Evolutionary conservation across 768 basidiomycete species (phyloP).

Genomic region (Amylocystis lapponica): DNA sequence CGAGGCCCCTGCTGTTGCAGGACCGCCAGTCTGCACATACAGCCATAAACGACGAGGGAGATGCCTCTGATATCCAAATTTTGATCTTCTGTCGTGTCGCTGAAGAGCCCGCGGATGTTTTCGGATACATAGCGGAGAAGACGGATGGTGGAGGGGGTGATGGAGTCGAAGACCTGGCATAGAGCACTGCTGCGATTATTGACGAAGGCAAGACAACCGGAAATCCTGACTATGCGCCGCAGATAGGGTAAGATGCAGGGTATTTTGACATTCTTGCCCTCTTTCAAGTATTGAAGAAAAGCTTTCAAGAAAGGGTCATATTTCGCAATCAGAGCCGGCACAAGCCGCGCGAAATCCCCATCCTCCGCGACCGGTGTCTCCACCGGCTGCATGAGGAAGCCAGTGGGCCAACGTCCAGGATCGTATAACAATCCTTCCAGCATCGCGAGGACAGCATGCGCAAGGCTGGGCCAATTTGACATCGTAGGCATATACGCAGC

Average conservation of each 20-base stretch:
- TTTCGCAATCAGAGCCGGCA: not conserved
- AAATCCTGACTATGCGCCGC: not conserved
- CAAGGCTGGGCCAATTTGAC: not conserved
- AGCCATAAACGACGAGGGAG: too few relatives aligned
- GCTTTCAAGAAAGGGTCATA: not conserved
- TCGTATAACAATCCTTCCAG: not conserved
- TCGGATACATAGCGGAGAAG: not conserved
- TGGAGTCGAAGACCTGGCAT: not conserved
- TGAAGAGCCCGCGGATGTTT: too few relatives aligned
- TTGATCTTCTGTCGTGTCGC: too few relatives aligned
- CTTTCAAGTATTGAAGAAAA: not conserved
- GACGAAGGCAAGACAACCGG: not conserved
- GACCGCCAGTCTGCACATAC: too few relatives aligned
- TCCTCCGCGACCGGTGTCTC: not conserved
- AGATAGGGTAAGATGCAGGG: not conserved
- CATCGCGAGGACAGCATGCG: not conserved
- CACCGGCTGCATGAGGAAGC: not conserved
- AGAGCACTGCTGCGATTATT: not conserved
- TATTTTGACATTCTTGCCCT: not conserved
- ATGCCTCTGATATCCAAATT: too few relatives aligned
- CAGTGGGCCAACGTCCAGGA: too few relatives aligned
- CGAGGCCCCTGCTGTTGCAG: too few relatives aligned
- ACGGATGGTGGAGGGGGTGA: not conserved
- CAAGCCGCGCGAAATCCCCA: not conserved
- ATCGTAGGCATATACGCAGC: not conserved